Evolutionary conservation across 306 rosid genomes (phyloP).

Genomic region (Lotus japonicus): DNA sequence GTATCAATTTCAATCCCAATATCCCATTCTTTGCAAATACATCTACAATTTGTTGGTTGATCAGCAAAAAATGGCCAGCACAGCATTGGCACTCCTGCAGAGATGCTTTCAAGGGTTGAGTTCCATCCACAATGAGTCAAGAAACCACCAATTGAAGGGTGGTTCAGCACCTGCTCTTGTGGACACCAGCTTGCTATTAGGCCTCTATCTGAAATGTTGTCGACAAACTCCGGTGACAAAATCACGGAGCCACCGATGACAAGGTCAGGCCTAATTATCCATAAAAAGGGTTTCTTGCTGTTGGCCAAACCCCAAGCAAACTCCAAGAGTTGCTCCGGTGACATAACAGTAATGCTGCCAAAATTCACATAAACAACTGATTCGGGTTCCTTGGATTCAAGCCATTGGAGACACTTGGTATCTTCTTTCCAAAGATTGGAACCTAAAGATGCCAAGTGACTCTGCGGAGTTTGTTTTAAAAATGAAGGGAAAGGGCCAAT

Average conservation of each 20-base stretch:
- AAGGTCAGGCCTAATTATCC: conserved; percentile 35
- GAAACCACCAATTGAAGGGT: conserved; percentile 6
- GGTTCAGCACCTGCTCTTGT: conserved; percentile 27
- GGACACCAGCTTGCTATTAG: conserved; percentile 25
- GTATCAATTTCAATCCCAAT: conserved; percentile 18
- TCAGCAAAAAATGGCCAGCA: conserved; percentile 29
- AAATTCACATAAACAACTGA: conserved; percentile 25
- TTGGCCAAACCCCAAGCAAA: conserved; percentile 30
- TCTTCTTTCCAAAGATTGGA: conserved; percentile 35
- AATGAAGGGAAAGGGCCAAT: neutral
- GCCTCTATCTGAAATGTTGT: conserved; percentile 12
- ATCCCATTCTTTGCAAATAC: conserved; percentile 11
- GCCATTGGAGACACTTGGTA: conserved; percentile 23
- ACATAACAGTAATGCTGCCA: conserved; percentile 26
- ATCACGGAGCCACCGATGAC: conserved; percentile 18
- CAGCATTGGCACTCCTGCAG: conserved; percentile 21
- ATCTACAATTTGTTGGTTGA: conserved; percentile 22
- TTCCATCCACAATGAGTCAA: conserved; percentile 34
- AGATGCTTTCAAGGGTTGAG: conserved; percentile 16
- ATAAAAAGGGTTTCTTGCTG: conserved; percentile 23
- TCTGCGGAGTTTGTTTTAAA: neutral
- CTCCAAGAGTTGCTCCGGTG: conserved; percentile 8
- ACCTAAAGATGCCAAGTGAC: neutral
- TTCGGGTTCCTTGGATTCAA: conserved; percentile 4
- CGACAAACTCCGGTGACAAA: conserved; percentile 15